These are phyloP conservation scores for Pelargonium australe DNA, from an alignment of 441 rosid genomes.

Conservation along the genomic window DNA sequence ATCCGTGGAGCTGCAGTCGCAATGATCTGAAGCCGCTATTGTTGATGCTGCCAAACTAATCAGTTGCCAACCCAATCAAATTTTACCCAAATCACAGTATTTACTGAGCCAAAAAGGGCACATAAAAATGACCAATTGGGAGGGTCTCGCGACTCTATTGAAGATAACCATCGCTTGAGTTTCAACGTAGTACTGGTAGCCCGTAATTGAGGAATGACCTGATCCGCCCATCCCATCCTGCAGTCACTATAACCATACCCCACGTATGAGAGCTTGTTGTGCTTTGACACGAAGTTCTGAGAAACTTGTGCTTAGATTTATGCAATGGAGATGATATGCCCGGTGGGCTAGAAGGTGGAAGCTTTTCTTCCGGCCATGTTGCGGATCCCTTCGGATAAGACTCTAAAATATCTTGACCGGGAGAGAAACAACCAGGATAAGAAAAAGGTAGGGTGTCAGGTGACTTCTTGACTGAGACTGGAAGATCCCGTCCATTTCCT, in stretches of 20 bases:
- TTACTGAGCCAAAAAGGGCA: conserved; percentile 17
- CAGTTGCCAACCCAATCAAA: conserved; percentile 8
- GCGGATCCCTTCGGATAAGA: conserved; percentile 79
- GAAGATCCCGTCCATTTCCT: conserved; percentile 27
- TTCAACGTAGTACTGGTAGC: conserved; percentile 40
- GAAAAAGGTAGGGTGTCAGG: conserved; percentile 27
- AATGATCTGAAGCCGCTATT: conserved; percentile 11
- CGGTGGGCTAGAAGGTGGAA: conserved; percentile 41
- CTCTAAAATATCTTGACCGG: conserved; percentile 56
- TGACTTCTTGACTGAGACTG: conserved; percentile 22
- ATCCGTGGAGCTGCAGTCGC: conserved; percentile 20
- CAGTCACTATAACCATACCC: conserved; percentile 90
- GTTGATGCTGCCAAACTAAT: conserved; percentile 14
- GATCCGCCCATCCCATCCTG: conserved; percentile 90
- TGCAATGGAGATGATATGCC: conserved; percentile 39
- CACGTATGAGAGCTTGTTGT: conserved; percentile 59
- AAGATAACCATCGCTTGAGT: not conserved
- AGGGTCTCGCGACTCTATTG: not conserved
- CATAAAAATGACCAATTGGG: conserved; percentile 11
- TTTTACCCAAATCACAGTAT: conserved; percentile 12
- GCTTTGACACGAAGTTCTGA: conserved; percentile 60
- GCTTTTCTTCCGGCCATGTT: conserved; percentile 97
- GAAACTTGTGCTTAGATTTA: conserved; percentile 54
- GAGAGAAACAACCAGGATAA: conserved; percentile 40
- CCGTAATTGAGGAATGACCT: conserved; percentile 89